phyloP scores from a whole-genome alignment of 2,329 filamentous ascomycete genomes.

The Fusarium guadeloupense region DNA sequence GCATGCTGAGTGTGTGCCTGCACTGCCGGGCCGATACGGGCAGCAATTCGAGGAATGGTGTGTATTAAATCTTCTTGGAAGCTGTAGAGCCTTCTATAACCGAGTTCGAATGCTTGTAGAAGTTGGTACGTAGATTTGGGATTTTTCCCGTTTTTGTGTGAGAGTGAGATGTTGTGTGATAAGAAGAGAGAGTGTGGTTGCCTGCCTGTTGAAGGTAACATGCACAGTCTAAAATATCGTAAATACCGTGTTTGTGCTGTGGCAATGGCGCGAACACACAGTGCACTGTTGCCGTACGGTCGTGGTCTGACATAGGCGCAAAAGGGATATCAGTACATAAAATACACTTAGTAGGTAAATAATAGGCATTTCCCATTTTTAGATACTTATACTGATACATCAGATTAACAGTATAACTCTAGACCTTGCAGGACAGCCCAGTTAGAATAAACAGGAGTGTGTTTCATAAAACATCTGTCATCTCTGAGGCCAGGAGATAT shows the following conservation, averaged over 20 bases:
- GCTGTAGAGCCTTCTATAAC: neutral
- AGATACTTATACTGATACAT: no score
- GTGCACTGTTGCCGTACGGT: neutral
- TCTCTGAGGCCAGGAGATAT: no score
- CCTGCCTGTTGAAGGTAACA: neutral
- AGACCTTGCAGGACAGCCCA: no score
- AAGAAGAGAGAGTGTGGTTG: neutral
- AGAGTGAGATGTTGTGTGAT: neutral
- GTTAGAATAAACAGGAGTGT: no score
- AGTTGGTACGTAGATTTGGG: neutral
- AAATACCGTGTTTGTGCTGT: neutral
- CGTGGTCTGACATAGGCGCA: neutral
- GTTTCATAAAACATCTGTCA: no score
- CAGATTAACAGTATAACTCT: no score
- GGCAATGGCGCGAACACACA: neutral
- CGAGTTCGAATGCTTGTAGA: neutral
- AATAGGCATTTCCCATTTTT: no score
- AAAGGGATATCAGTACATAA: no score
- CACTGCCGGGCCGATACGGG: neutral
- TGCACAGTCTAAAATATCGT: neutral
- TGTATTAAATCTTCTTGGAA: neutral
- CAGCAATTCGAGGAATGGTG: neutral
- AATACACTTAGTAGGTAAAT: no score
- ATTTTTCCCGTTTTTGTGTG: neutral
- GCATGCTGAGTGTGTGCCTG: slow-evolving; percentile 23